A percentile compares a stretch with the other conserved stretches of the same genome.
phyloP scores from a whole-genome alignment of 495 filamentous ascomycete species.

The Cudoniella acicularis region DNA sequence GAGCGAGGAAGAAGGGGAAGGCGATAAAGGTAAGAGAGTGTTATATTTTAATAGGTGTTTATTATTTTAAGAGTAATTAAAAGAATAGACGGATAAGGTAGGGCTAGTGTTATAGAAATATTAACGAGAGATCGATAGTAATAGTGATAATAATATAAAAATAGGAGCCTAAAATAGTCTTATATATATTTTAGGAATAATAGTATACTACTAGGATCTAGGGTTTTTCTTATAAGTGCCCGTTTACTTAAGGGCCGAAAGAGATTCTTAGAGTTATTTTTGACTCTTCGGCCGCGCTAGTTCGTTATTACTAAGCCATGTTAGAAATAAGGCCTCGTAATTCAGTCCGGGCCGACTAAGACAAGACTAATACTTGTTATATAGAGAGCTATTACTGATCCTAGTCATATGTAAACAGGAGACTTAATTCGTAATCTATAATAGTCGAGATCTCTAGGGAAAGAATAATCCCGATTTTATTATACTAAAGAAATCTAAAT shows the following conservation, averaged over 20 bases:
- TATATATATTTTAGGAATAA: slow-evolving; percentile 6
- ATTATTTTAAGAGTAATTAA: slow-evolving; percentile 4
- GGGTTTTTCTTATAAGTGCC: slow-evolving; percentile 3
- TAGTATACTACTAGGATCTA: slow-evolving; percentile 5
- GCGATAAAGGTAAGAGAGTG: background rate
- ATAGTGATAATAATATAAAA: slow-evolving; percentile 4
- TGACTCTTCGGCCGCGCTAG: slow-evolving; percentile 1
- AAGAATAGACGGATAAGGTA: slow-evolving; percentile 2
- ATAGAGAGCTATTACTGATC: slow-evolving; percentile 1
- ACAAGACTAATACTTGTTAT: slow-evolving; percentile 6
- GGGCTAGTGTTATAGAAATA: slow-evolving; percentile 2
- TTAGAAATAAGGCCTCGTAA: slow-evolving; percentile 3
- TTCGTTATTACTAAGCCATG: slow-evolving; percentile 4
- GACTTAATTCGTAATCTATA: slow-evolving; percentile 5
- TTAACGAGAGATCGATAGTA: slow-evolving; percentile 4
- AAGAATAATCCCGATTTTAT: slow-evolving; percentile 3
- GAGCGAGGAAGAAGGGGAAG: slow-evolving; percentile 1
- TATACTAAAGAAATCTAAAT: slow-evolving; percentile 4
- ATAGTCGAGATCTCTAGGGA: slow-evolving; percentile 4
- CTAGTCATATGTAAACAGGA: slow-evolving; percentile 1
- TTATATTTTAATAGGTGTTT: slow-evolving; percentile 5
- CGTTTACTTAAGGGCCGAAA: slow-evolving; percentile 2
- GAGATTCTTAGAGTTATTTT: slow-evolving; percentile 2
- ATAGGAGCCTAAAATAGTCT: slow-evolving; percentile 2
- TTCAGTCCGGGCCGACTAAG: background rate